These are phyloP conservation scores for Monilinia aucupariae DNA, from an alignment of 2,329 filamentous ascomycete genomes.

Conservation along the genomic window DNA sequence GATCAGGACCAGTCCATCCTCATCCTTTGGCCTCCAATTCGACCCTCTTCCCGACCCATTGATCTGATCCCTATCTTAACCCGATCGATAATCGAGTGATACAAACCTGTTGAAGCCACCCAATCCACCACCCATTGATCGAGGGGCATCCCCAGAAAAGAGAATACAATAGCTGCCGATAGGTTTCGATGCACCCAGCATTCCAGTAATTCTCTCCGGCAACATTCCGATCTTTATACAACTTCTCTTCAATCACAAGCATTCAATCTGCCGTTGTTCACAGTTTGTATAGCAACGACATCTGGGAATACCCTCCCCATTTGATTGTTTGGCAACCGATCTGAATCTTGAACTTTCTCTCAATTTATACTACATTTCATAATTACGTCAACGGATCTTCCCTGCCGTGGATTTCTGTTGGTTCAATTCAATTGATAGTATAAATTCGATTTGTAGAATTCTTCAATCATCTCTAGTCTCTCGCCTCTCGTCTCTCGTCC, in stretches of 20 bases:
- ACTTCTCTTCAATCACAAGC: neutral
- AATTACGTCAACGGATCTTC: conserved; percentile 1
- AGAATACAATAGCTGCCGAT: neutral
- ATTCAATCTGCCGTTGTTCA: conserved; percentile 3
- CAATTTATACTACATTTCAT: conserved; percentile 3
- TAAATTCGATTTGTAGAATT: conserved; percentile 10
- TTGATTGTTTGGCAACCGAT: conserved; percentile 11
- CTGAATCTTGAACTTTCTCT: neutral
- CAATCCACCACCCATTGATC: neutral
- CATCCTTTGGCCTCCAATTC: neutral
- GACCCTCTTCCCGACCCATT: neutral
- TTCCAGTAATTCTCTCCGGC: conserved; percentile 13
- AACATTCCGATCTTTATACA: conserved; percentile 11
- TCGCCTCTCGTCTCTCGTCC: neutral
- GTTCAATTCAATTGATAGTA: conserved; percentile 14
- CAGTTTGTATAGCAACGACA: conserved; percentile 15
- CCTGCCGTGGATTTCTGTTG: neutral
- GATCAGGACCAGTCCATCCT: conserved; percentile 12
- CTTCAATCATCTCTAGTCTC: neutral
- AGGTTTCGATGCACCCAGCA: conserved; percentile 15
- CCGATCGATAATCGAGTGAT: neutral
- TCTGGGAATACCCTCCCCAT: conserved; percentile 8
- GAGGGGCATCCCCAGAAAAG: neutral
- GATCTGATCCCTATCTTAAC: conserved; percentile 8
- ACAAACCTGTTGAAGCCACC: neutral